phyloP scores from a whole-genome alignment of 1,284 basidiomycete species.

The Garcileccinum viscosum region DNA sequence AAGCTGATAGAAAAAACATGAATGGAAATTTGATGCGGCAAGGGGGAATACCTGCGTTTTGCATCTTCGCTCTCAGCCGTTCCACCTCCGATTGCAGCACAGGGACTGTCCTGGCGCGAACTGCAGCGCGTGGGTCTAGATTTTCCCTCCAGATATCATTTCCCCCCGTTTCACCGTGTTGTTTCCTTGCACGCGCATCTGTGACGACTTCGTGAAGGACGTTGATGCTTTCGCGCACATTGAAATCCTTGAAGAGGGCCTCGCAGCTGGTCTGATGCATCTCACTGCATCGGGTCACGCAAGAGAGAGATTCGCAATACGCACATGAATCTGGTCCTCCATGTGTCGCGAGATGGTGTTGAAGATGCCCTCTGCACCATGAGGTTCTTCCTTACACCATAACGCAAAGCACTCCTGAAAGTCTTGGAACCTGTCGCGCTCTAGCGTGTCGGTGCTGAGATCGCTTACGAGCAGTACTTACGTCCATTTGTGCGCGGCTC shows the following conservation, averaged over 20 bases:
- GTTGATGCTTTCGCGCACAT: conserved; percentile 71
- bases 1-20: conserved; percentile 46
- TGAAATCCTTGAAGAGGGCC: conserved; percentile 66
- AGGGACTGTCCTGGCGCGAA: conserved; percentile 67
- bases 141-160: conserved; percentile 70
- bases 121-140: conserved; percentile 64
- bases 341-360: conserved; percentile 72
- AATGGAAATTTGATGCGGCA: neutral
- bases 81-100: conserved; percentile 61
- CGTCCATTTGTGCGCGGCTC: conserved; percentile 84
- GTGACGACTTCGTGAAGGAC: conserved; percentile 69
- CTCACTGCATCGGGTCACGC: neutral
- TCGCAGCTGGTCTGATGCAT: conserved; percentile 45
- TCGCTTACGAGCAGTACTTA: conserved; percentile 44
- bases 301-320: conserved; percentile 17
- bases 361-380: conserved; percentile 69
- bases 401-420: conserved; percentile 78
- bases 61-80: conserved; percentile 55
- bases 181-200: conserved; percentile 71
- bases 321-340: conserved; percentile 66
- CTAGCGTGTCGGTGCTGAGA: conserved; percentile 45
- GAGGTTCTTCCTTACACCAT: conserved; percentile 76
- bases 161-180: conserved; percentile 46
- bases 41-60: conserved; percentile 46
- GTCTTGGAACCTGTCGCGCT: conserved; percentile 65